phyloP scores from a whole-genome alignment of 192 early-diverging fungal species.

The Oehlia diaphana region DNA sequence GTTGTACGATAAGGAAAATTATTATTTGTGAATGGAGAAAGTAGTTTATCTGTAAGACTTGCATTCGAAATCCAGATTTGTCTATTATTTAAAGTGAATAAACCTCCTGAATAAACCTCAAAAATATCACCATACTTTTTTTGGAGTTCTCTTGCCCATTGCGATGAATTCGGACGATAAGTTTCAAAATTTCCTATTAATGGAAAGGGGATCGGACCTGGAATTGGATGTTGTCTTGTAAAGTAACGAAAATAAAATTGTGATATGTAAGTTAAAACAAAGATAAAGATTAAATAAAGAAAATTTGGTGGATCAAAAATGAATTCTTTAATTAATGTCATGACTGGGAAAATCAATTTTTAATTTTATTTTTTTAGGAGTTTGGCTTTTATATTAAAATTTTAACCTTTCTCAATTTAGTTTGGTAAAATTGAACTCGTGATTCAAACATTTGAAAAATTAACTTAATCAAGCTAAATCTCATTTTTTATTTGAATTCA shows the following conservation, averaged over 20 bases:
- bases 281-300: background rate
- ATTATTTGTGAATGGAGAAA: background rate
- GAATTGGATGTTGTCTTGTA: conserved; percentile 9
- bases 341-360: too few relatives aligned
- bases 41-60: conserved; percentile 13
- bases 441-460: too few relatives aligned
- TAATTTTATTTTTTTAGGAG: too few relatives aligned
- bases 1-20: conserved; percentile 7
- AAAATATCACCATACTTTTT: conserved; percentile 17
- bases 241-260: conserved; percentile 16
- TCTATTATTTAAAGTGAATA: background rate
- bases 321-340: background rate
- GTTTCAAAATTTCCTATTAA: conserved; percentile 1
- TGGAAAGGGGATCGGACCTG: conserved; percentile 23
- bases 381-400: background rate
- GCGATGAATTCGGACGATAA: background rate
- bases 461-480: too few relatives aligned
- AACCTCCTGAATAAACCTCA: conserved; percentile 1
- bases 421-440: background rate
- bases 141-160: background rate
- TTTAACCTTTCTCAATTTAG: background rate
- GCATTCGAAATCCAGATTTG: conserved; percentile 5
- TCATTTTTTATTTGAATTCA: too few relatives aligned
- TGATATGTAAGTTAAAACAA: background rate
- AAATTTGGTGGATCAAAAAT: background rate